Evolutionary conservation across 2,329 filamentous ascomycete species (phyloP), one percentile per base, ranked within the genome.

Genomic region (Fusarium cicatricum): DNA sequence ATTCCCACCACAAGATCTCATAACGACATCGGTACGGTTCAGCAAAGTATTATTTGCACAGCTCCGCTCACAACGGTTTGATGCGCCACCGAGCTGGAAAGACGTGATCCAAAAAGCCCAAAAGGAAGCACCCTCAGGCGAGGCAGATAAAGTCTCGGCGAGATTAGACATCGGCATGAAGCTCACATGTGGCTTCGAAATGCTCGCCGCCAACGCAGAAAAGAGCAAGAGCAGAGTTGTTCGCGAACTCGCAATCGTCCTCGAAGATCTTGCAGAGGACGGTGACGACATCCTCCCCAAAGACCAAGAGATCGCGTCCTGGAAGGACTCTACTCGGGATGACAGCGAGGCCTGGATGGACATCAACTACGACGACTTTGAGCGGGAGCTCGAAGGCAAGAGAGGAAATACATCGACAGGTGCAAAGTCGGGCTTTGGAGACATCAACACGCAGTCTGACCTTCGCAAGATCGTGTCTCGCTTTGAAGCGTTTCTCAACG

Each of bases 331-430:
- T 3, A 75, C 79, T 26, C 81, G 78, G n/a, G 85, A 94, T 43
- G 94, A 98, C 57, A 86, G 92, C 65, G 95, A 98, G 67, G 82
- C 85, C 17, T 99, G 95, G 95, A 80, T 99, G 62, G 88, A 98
- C 66, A 96, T 99, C 52, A 88, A 93, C 70, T 97, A 92, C 64
- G 84, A 89, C 15, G 92, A 97, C 59, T 92, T 99, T 51, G 93
- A 97, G 68, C 82, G 83, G 23, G 92, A 97, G 71, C 77, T 99
- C 2, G 80, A 83, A 26, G 82, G 83, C 0, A 79, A 76, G 40
- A 63, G 63, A 23, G 19, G 78, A 38, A 75, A 76, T 33, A 71
- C 69, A 8, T 71, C 77, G 1, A 73, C 80, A 47, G 74, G 51
- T 26, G 58, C 37, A 43, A 67, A 39, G 11, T 55, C 66, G n/a